A percentile compares a stretch with the other conserved stretches of the same genome.
Conservation (phyloP, 768 basidiomycete species). For the Cubamyces sp. region DNA sequence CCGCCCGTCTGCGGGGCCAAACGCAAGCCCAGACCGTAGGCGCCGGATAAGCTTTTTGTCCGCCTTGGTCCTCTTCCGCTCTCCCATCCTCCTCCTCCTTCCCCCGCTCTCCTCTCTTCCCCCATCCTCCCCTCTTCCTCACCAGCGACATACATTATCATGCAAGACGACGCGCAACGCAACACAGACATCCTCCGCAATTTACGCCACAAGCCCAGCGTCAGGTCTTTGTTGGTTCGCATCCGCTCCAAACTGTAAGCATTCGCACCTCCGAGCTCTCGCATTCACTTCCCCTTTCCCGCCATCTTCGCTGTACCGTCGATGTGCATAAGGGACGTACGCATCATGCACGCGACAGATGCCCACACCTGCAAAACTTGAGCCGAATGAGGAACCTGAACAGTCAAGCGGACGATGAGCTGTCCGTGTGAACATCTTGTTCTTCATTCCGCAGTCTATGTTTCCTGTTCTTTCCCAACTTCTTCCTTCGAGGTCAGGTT, state of each 20-base stretch:
- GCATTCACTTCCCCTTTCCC: background rate
- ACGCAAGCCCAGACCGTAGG: conserved; percentile 1
- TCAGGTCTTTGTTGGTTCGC: conserved; percentile 9
- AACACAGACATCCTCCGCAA: background rate
- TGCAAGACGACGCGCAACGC: background rate
- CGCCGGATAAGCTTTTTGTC: conserved; percentile 26
- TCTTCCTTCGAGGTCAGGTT: background rate
- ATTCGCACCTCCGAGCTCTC: background rate
- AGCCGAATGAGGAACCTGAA: background rate
- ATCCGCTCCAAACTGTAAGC: conserved; percentile 23
- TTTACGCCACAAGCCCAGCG: conserved; percentile 3
- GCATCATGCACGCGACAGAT: background rate
- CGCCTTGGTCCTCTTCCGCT: conserved; percentile 11
- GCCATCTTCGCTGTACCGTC: background rate
- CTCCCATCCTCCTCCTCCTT: background rate
- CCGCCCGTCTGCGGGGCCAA: conserved; percentile 5
- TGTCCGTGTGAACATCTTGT: conserved; percentile 11
- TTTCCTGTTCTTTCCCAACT: background rate
- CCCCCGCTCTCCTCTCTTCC: background rate
- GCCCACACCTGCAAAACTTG: too few species aligned
- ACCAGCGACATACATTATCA: conserved; percentile 4
- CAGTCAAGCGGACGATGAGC: conserved; percentile 6
- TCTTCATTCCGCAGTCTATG: background rate
- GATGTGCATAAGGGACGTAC: too few species aligned
- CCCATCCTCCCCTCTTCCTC: background rate